phyloP scores from a whole-genome alignment of 1,284 basidiomycete genomes.

The Sporisorium sorghi region DNA sequence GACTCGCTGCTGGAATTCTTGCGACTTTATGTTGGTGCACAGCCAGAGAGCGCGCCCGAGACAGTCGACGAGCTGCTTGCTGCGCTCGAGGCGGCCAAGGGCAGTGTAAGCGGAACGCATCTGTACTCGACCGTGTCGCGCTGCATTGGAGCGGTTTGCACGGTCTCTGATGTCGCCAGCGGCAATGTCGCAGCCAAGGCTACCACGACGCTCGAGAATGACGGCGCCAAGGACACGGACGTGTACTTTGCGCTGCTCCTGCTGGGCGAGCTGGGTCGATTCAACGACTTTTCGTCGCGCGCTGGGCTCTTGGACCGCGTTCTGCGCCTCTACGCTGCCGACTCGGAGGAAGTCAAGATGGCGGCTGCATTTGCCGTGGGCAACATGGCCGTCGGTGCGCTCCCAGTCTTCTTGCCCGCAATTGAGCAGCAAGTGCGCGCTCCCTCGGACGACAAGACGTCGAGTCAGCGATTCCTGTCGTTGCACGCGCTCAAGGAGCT shows the following conservation, averaged over 20 bases:
- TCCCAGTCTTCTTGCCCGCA: conserved; percentile 83
- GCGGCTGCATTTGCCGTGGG: conserved; percentile 72
- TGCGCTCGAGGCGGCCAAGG: conserved; percentile 36
- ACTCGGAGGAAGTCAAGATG: conserved; percentile 60
- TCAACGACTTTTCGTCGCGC: conserved; percentile 50
- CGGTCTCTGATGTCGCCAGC: conserved; percentile 35
- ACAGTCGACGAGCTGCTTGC: conserved; percentile 44
- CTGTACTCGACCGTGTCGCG: conserved; percentile 54
- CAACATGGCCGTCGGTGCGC: conserved; percentile 92
- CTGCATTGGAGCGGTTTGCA: conserved; percentile 59
- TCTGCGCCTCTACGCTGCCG: conserved; percentile 35
- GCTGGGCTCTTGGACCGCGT: conserved; percentile 46
- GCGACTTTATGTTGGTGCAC: conserved; percentile 81
- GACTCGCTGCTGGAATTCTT: conserved; percentile 87
- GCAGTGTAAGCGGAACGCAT: conserved; percentile 35
- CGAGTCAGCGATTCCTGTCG: conserved; percentile 72
- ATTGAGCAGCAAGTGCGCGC: conserved; percentile 83
- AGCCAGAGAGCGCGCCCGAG: conserved; percentile 70
- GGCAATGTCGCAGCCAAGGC: conserved; percentile 34
- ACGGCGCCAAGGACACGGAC: conserved; percentile 45
- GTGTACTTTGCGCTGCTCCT: conserved; percentile 55
- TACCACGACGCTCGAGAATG: conserved; percentile 24
- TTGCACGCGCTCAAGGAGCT: conserved; percentile 96
- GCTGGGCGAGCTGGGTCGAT: conserved; percentile 60
- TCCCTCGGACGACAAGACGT: conserved; percentile 68